phyloP scores from a whole-genome alignment of 2,329 filamentous ascomycete genomes.

The Cyphellophora attinorum region DNA sequence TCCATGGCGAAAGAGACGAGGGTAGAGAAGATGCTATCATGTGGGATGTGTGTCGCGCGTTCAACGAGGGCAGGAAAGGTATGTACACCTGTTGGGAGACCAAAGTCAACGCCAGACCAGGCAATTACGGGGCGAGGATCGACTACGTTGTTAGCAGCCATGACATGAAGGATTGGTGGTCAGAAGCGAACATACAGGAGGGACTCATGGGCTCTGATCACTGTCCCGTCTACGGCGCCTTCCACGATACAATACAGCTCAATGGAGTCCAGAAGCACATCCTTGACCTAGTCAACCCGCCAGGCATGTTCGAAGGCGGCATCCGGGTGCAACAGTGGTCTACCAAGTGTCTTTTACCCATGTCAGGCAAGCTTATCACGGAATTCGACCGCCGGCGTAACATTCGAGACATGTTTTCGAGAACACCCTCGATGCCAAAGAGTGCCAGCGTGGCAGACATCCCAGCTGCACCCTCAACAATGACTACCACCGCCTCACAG shows the following conservation, averaged over 20 bases:
- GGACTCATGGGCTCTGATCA: constrained; percentile 92
- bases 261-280: constrained; percentile 44
- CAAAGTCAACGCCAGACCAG: constrained; percentile 87
- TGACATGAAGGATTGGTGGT: constrained; percentile 71
- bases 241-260: constrained; percentile 53
- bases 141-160: constrained; percentile 85
- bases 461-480: background rate
- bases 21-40: constrained; percentile 62
- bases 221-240: constrained; percentile 76
- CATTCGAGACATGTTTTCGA: constrained; percentile 88
- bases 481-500: background rate
- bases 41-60: constrained; percentile 74
- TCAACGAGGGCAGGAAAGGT: constrained; percentile 66
- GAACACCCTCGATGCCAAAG: constrained; percentile 33
- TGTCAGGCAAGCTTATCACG: constrained; percentile 74
- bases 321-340: constrained; percentile 57
- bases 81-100: constrained; percentile 99
- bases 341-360: constrained; percentile 55
- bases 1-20: constrained; percentile 57
- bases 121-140: constrained; percentile 85
- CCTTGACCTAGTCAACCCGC: constrained; percentile 67
- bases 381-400: constrained; percentile 77
- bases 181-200: constrained; percentile 77
- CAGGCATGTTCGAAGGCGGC: constrained; percentile 60
- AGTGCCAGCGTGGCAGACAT: constrained; percentile 3